These are phyloP conservation scores for Daedalea quercina DNA, from an alignment of 768 basidiomycete genomes.

Conservation along the genomic window DNA sequence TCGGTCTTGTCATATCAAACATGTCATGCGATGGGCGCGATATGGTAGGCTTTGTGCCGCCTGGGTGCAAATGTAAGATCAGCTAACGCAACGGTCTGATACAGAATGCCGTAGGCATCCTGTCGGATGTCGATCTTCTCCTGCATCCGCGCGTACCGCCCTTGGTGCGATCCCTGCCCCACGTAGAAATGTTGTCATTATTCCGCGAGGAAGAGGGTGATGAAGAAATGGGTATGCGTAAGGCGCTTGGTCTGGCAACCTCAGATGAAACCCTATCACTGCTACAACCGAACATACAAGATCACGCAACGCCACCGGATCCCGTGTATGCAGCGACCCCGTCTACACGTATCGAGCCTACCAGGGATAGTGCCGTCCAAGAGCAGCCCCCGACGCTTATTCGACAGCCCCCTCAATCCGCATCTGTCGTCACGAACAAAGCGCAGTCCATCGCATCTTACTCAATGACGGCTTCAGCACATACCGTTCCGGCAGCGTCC, in stretches of 20 bases:
- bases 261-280: background rate
- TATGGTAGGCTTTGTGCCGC: background rate
- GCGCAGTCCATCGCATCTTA: background rate
- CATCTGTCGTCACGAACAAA: background rate
- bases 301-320: background rate
- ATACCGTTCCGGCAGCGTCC: background rate
- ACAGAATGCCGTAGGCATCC: background rate
- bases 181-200: conserved; percentile 53
- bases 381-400: no score
- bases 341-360: background rate
- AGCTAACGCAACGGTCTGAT: background rate
- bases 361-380: background rate
- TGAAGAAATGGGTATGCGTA: conserved; percentile 49
- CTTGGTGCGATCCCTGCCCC: conserved; percentile 59
- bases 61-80: background rate
- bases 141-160: conserved; percentile 80
- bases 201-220: conserved; percentile 56
- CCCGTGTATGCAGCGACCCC: background rate
- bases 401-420: background rate
- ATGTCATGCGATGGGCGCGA: background rate
- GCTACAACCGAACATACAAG: background rate
- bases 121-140: conserved; percentile 48
- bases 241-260: conserved; percentile 29
- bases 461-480: background rate
- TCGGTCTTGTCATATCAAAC: conserved; percentile 47